Evolutionary conservation across 106 monocot species (phyloP).

Genomic region (Vanilla planifolia): DNA sequence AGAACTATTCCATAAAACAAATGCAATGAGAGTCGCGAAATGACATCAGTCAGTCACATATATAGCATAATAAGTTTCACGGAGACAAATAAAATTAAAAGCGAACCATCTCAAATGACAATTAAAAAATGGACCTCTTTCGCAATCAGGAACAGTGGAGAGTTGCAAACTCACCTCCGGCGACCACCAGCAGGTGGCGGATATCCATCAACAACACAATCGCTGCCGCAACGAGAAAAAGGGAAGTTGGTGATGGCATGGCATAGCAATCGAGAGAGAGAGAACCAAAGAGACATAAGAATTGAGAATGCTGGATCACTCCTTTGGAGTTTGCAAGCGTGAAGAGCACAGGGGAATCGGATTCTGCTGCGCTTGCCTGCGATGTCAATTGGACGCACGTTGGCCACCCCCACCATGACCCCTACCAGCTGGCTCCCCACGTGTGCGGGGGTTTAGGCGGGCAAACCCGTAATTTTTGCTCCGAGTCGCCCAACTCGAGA

Average conservation of each 20-base stretch:
- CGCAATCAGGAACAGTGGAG: not conserved
- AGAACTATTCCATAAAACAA: too few relatives aligned
- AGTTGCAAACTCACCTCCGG: slow-evolving; percentile 17
- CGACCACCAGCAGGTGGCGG: slow-evolving; percentile 18
- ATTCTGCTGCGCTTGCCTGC: too few relatives aligned
- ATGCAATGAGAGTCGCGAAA: too few relatives aligned
- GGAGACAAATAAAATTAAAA: not conserved
- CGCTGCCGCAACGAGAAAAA: slow-evolving; percentile 14
- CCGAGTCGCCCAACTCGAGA: too few relatives aligned
- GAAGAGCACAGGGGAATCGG: too few relatives aligned
- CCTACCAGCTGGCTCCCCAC: too few relatives aligned
- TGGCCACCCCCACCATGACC: too few relatives aligned
- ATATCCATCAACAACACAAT: slow-evolving; percentile 1
- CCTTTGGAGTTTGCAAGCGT: too few relatives aligned
- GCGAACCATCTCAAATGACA: not conserved
- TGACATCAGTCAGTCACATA: not conserved
- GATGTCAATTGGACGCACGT: too few relatives aligned
- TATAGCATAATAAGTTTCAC: not conserved
- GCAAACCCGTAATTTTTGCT: too few relatives aligned
- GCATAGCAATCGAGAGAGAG: not conserved
- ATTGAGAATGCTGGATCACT: too few relatives aligned
- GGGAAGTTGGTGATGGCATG: slow-evolving; percentile 3
- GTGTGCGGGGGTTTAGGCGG: too few relatives aligned
- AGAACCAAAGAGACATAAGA: not conserved
- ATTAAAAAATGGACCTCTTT: not conserved